phyloP scores from a whole-genome alignment of 1,284 basidiomycete genomes.

The Trichosporon ovoides region DNA sequence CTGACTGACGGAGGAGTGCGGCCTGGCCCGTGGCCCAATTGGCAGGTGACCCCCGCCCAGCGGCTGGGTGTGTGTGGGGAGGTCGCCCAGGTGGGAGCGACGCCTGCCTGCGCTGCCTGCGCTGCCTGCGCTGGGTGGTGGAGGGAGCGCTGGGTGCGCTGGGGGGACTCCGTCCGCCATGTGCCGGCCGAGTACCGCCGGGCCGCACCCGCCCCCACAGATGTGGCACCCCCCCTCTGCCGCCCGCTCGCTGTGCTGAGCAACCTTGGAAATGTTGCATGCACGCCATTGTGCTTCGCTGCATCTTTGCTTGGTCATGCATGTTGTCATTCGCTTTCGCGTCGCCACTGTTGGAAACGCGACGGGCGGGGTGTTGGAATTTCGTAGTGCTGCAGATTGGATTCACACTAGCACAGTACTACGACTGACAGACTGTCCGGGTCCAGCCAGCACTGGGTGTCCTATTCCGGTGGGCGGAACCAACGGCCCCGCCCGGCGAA shows the following conservation, averaged over 20 bases:
- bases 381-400: too few species aligned
- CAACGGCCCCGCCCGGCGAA: too few species aligned
- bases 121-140: too few species aligned
- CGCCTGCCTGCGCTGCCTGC: too few species aligned
- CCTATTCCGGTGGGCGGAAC: too few species aligned
- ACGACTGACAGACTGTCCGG: too few species aligned
- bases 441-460: too few species aligned
- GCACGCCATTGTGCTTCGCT: too few species aligned
- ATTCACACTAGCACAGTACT: too few species aligned
- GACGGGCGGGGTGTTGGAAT: too few species aligned
- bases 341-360: too few species aligned
- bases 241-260: background rate
- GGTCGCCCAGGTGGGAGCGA: background rate
- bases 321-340: background rate
- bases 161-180: constrained; percentile 5
- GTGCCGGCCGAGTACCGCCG: constrained; percentile 16
- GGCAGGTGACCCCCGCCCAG: background rate
- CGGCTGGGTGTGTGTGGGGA: background rate
- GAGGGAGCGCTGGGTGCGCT: too few species aligned
- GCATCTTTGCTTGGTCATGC: background rate
- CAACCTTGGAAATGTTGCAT: background rate
- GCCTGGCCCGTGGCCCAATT: background rate
- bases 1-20: background rate
- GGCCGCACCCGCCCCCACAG: constrained; percentile 7
- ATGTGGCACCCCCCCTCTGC: constrained; percentile 9